phyloP scores from a whole-genome alignment of 1,139 yeast species.

The Williopsis jadinii region DNA sequence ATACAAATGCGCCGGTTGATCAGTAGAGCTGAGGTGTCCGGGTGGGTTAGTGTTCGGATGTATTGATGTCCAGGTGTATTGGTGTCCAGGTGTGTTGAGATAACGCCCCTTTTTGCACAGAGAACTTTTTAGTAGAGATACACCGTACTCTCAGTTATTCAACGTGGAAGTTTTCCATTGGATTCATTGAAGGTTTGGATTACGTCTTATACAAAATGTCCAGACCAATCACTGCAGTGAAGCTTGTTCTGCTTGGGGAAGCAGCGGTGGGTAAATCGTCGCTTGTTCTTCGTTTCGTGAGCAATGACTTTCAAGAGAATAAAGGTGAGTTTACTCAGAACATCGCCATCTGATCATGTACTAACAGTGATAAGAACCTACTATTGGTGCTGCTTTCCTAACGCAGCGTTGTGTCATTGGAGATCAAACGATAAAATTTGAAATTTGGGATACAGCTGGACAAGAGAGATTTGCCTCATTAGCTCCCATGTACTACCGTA shows the following conservation, averaged over 20 bases:
- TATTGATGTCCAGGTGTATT: too few species aligned
- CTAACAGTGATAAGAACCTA: conserved; percentile 54
- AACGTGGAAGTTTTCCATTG: too few species aligned
- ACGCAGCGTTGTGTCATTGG: conserved; percentile 94
- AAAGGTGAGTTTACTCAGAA: conserved; percentile 36
- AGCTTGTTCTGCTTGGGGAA: conserved; percentile 86
- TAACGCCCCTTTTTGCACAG: too few species aligned
- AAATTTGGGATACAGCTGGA: conserved; percentile 97
- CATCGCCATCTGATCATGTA: not conserved
- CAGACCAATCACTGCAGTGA: conserved; percentile 63
- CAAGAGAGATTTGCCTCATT: conserved; percentile 95
- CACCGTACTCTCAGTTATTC: too few species aligned
- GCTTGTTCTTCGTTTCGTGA: conserved; percentile 84
- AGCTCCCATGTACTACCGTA: conserved; percentile 97
- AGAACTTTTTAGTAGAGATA: too few species aligned
- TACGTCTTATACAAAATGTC: conserved; percentile 7
- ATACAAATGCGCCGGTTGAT: too few species aligned
- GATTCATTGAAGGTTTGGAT: too few species aligned
- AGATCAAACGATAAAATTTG: conserved; percentile 86
- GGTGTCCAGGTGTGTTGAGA: too few species aligned
- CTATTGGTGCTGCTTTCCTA: conserved; percentile 95
- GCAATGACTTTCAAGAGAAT: conserved; percentile 94
- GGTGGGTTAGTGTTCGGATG: too few species aligned
- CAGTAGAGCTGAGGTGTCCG: too few species aligned
- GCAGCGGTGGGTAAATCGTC: conserved; percentile 98